phyloP scores from a whole-genome alignment of 2,329 filamentous ascomycete genomes.

The Calonectria hawksworthii region DNA sequence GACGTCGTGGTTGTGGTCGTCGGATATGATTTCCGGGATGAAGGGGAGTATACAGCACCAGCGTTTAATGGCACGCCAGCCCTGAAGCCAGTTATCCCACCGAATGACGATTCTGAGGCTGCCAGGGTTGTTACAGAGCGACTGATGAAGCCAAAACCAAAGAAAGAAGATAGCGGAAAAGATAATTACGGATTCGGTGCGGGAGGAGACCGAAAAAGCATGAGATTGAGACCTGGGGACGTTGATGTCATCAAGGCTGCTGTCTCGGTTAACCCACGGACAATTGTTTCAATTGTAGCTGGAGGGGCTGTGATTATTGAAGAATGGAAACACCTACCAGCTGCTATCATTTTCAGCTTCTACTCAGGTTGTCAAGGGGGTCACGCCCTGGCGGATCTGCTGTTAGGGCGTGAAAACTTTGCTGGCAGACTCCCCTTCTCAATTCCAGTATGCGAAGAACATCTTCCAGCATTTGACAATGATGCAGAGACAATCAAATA shows the following conservation, averaged over 20 bases:
- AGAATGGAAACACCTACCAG: conserved; percentile 31
- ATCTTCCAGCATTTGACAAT: conserved; percentile 33
- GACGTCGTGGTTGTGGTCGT: conserved; percentile 36
- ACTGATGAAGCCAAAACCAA: background rate
- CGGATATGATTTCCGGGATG: conserved; percentile 22
- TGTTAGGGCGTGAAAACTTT: conserved; percentile 25
- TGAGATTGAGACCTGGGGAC: conserved; percentile 29
- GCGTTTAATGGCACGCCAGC: background rate
- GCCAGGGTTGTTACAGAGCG: background rate
- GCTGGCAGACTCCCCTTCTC: conserved; percentile 35
- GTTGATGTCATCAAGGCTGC: conserved; percentile 34
- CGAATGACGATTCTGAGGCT: too few species aligned
- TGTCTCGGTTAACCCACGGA: conserved; percentile 16
- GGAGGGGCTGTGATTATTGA: conserved; percentile 38
- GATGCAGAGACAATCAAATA: conserved; percentile 31
- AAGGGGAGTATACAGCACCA: background rate
- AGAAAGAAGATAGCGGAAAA: background rate
- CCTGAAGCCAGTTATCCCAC: background rate
- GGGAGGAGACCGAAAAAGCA: conserved; percentile 34
- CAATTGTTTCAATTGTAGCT: conserved; percentile 31
- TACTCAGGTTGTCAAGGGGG: conserved; percentile 38
- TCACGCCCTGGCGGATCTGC: conserved; percentile 33
- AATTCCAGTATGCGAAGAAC: conserved; percentile 31
- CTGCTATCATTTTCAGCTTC: conserved; percentile 36
- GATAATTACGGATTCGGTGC: conserved; percentile 29